Evolutionary conservation across 257 asterid species (phyloP).

Genomic region (Salvia miltiorrhiza): DNA sequence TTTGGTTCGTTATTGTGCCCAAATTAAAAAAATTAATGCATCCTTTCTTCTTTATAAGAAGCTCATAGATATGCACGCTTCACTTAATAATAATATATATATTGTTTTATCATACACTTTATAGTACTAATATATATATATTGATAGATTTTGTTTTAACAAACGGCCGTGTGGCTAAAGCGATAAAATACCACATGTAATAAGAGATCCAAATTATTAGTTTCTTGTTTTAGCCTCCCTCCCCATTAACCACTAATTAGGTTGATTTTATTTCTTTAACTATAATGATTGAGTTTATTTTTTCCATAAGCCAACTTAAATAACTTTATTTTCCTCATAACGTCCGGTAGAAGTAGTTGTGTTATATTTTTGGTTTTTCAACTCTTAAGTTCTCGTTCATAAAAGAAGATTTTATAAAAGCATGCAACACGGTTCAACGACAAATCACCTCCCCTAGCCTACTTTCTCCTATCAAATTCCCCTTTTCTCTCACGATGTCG

Average conservation of each 20-base stretch:
- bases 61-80: too few species aligned
- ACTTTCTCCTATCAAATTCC: slow-evolving; percentile 12
- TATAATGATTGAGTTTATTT: too few species aligned
- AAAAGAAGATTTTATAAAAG: neutral
- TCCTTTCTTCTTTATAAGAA: neutral
- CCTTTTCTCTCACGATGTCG: slow-evolving; percentile 12
- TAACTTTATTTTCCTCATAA: neutral
- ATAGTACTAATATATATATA: too few species aligned
- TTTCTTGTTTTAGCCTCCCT: neutral
- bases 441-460: neutral
- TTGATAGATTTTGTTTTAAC: too few species aligned
- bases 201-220: neutral
- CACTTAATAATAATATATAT: too few species aligned
- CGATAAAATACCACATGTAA: too few species aligned
- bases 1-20: neutral
- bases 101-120: too few species aligned
- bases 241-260: neutral
- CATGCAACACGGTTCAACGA: neutral
- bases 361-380: neutral
- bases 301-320: neutral
- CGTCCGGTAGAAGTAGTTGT: too few species aligned
- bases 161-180: too few species aligned
- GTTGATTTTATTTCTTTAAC: neutral
- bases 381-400: neutral
- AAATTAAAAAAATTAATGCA: neutral